Conservation (phyloP, 495 filamentous ascomycete genomes). For the Aspergillus leporis region DNA sequence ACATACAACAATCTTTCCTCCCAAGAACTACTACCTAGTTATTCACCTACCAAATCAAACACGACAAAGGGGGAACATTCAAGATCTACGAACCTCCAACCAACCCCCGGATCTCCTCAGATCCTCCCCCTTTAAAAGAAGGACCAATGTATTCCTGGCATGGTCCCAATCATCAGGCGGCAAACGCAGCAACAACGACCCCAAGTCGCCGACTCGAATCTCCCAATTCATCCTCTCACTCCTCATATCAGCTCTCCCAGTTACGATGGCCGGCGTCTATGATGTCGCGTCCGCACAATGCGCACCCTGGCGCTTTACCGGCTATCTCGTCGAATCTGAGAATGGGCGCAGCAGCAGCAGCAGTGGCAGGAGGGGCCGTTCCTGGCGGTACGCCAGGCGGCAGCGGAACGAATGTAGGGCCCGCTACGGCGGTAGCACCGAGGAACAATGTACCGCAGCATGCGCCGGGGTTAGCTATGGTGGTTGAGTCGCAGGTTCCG, state of each 20-base stretch:
- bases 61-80: background rate
- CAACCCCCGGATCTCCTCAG: background rate
- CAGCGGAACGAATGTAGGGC: background rate
- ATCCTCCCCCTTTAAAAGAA: background rate
- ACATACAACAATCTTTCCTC: background rate
- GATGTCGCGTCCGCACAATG: conserved; percentile 20
- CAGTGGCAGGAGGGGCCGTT: conserved; percentile 3
- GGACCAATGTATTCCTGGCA: conserved; percentile 30
- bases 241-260: conserved; percentile 25
- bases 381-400: background rate
- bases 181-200: background rate
- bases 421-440: background rate
- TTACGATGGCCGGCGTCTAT: conserved; percentile 29
- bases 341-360: conserved; percentile 10
- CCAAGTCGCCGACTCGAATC: conserved; percentile 1
- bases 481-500: background rate
- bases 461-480: background rate
- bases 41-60: background rate
- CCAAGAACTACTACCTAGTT: background rate
- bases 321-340: conserved; percentile 25
- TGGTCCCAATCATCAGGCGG: conserved; percentile 7
- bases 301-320: conserved; percentile 18
- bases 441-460: conserved; percentile 3
- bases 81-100: background rate
- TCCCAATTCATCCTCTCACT: conserved; percentile 9